phyloP scores from a whole-genome alignment of 2,329 filamentous ascomycete species.

The Rhinocladiella similis region DNA sequence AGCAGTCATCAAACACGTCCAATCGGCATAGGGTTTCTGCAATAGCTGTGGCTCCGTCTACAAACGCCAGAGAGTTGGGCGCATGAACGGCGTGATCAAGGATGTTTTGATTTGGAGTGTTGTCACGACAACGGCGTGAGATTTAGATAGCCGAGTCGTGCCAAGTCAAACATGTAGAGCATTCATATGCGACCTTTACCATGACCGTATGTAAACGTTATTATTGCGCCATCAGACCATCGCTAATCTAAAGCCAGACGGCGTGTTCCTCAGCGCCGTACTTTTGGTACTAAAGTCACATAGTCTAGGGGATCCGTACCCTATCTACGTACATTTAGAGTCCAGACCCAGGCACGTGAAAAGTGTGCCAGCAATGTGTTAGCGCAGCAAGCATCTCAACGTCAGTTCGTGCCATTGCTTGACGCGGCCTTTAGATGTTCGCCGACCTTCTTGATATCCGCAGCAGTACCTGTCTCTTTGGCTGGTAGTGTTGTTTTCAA shows the following conservation, averaged over 20 bases:
- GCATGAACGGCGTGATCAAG: neutral
- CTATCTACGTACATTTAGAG: neutral
- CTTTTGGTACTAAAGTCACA: no score
- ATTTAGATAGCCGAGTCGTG: neutral
- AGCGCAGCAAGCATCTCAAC: neutral
- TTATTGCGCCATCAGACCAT: no score
- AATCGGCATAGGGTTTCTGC: constrained; percentile 4
- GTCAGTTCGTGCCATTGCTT: neutral
- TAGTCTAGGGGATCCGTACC: no score
- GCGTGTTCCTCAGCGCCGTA: no score
- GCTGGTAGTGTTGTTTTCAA: constrained; percentile 22
- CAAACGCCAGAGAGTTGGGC: neutral
- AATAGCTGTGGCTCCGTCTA: constrained; percentile 14
- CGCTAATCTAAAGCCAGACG: no score
- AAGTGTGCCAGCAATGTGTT: no score
- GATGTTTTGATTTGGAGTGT: neutral
- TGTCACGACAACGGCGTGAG: constrained; percentile 4
- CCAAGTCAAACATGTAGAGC: neutral
- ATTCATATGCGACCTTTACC: neutral
- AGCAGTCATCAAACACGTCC: constrained; percentile 6
- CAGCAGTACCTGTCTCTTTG: constrained; percentile 24
- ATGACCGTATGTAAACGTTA: no score
- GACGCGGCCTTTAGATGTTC: constrained; percentile 17
- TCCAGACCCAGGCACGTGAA: no score
- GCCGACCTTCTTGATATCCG: constrained; percentile 17